A percentile compares a stretch with the other conserved stretches of the same genome.
phyloP scores from a whole-genome alignment of 1,284 basidiomycete species.

The Trametes pubescens region DNA sequence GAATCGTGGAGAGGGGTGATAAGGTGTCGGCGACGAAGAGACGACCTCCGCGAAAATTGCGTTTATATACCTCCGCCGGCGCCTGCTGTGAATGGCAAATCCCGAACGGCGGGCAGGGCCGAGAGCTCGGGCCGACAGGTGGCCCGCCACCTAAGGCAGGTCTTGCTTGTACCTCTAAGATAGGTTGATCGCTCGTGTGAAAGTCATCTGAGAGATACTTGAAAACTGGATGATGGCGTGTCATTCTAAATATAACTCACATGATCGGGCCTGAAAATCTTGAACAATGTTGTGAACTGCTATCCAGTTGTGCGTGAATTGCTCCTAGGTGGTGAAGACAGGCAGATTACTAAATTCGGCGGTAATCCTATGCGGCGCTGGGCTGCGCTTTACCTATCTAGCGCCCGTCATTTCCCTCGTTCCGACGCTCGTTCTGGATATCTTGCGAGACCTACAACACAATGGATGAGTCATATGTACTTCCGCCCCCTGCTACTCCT shows the following conservation, averaged over 20 bases:
- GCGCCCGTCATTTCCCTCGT: neutral
- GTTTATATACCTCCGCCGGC: conserved; percentile 16
- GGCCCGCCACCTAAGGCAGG: conserved; percentile 6
- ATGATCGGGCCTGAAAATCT: neutral
- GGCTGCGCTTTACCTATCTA: neutral
- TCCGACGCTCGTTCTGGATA: neutral
- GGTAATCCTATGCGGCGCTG: neutral
- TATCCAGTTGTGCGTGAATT: neutral
- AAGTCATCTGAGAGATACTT: neutral
- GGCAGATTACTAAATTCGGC: neutral
- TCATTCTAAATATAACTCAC: neutral
- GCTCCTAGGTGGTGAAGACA: neutral
- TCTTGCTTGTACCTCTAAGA: neutral
- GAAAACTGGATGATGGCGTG: neutral
- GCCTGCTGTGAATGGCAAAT: conserved; percentile 12
- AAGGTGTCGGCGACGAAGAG: conserved; percentile 45
- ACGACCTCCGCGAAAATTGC: conserved; percentile 18
- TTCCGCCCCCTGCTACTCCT: neutral
- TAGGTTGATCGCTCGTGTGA: neutral
- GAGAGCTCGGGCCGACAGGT: conserved; percentile 1
- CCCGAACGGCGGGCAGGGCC: conserved; percentile 9
- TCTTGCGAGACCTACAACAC: neutral
- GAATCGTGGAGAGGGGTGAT: conserved; percentile 44
- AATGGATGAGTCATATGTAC: neutral
- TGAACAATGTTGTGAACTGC: neutral